Evolutionary conservation across 2,329 filamentous ascomycete genomes (phyloP), one percentile per base, ranked within the genome.

Genomic region (Zymoseptoria ardabiliae): DNA sequence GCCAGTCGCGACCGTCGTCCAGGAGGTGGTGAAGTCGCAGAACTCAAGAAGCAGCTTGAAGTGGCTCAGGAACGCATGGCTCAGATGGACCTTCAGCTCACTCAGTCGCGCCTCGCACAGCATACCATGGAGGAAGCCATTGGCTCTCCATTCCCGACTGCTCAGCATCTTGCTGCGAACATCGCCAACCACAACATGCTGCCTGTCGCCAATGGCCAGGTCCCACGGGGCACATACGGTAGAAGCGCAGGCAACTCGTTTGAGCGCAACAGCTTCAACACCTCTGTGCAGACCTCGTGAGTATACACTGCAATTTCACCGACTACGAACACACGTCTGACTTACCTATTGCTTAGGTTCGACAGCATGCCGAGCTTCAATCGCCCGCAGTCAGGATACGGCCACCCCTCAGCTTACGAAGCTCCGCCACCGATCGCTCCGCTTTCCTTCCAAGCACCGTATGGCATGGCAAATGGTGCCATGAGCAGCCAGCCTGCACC

Each of bases 11-110:
- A 69, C 22, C 61, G 63, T 28, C 64, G 62, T 20, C 70, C 73
- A 4, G 76, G 78, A 55, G 75, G 76, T 30, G 82, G 85, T 28
- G 87, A 91, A 71, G 75, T 91, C 25, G 75, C 85, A 61, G 84
- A 83, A 55, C 78, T 92, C 59, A 89, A 88, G 76, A 75, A 85
- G 56, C 84, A 91, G 74, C 82, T 93, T 55, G 86, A 86, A 50
- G 81, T 85, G 62, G 88, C 89, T 41, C 84, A 88, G 61, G 85
- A 80, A 70, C 83, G 86, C 68, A 89, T 92, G 68, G 82, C 81
- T 52, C 85, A 83, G 58, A 85, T 91, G 70, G 87, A 89, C 59
- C 82, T 89, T 57, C 86, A 91, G 75, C 79, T 90, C 61, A 80
- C 84, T 48, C 84, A 88, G 63, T 85, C 80, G 22, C 84, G 85